Evolutionary conservation across 305 asterid species (phyloP).

Genomic region (Fraxinus floribunda): DNA sequence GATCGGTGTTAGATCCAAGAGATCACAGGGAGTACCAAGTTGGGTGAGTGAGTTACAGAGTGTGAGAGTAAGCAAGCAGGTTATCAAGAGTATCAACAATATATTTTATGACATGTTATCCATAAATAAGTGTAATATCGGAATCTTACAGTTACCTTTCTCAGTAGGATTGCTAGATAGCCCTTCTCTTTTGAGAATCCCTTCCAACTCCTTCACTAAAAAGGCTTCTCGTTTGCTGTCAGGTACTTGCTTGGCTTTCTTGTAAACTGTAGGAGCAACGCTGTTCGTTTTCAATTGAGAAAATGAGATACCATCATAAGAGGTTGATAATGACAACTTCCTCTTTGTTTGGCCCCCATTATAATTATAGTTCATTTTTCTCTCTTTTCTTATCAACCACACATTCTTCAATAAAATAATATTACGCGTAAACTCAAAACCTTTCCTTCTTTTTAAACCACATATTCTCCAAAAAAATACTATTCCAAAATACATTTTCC

Average conservation of each 20-base stretch:
- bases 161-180: slow-evolving; percentile 75
- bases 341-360: no score
- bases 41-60: background rate
- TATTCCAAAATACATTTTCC: no score
- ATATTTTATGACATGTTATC: slow-evolving; percentile 1
- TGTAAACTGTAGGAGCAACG: slow-evolving; percentile 76
- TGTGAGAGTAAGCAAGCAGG: background rate
- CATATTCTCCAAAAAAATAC: no score
- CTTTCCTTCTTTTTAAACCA: no score
- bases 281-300: slow-evolving; percentile 43
- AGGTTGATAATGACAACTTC: slow-evolving; percentile 16
- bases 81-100: background rate
- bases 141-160: slow-evolving; percentile 58
- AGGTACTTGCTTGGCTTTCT: slow-evolving; percentile 83
- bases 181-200: slow-evolving; percentile 76
- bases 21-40: background rate
- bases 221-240: slow-evolving; percentile 70
- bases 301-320: slow-evolving; percentile 21
- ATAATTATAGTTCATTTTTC: no score
- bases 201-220: slow-evolving; percentile 74
- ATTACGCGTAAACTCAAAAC: no score
- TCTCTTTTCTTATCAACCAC: no score
- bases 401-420: no score
- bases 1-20: background rate
- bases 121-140: background rate